Evolutionary conservation across 2,329 filamentous ascomycete species (phyloP).

Genomic region (Aspergillus costaricaensis): DNA sequence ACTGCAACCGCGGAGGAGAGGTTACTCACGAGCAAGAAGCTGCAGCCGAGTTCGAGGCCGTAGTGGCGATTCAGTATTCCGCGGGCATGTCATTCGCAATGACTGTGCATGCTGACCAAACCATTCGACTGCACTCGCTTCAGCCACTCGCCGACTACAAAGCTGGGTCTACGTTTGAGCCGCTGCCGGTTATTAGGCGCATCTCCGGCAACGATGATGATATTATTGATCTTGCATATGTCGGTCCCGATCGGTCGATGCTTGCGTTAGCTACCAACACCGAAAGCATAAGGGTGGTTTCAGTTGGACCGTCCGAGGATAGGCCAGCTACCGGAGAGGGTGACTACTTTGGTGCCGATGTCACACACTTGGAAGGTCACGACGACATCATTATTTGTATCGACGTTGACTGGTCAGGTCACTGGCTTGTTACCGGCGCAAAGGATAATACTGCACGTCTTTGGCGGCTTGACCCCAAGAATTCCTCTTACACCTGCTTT

Average conservation of each 20-base stretch:
- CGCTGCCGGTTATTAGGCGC: conserved; percentile 66
- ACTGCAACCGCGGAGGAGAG: conserved; percentile 73
- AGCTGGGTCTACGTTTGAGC: conserved; percentile 52
- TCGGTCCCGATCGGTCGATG: conserved; percentile 76
- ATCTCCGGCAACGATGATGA: conserved; percentile 98
- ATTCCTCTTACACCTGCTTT: conserved; percentile 75
- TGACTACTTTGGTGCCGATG: conserved; percentile 83
- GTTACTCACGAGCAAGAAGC: conserved; percentile 71
- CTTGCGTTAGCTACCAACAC: conserved; percentile 93
- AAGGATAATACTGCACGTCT: conserved; percentile 94
- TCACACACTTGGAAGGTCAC: conserved; percentile 83
- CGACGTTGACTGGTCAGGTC: conserved; percentile 93
- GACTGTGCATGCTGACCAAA: conserved; percentile 86
- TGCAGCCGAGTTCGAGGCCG: conserved; percentile 62
- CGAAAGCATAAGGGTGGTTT: conserved; percentile 87
- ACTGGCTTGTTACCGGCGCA: conserved; percentile 93
- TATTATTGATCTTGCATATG: conserved; percentile 89
- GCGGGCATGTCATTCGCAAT: conserved; percentile 69
- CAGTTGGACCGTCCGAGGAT: conserved; percentile 52
- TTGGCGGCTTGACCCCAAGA: conserved; percentile 80
- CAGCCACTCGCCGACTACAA: conserved; percentile 39
- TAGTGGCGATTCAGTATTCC: conserved; percentile 71
- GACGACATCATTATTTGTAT: conserved; percentile 94
- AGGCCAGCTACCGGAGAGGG: conserved; percentile 36
- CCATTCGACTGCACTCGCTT: conserved; percentile 71